Conservation (phyloP, 1,284 basidiomycete genomes). For the Blastosporella zonata region DNA sequence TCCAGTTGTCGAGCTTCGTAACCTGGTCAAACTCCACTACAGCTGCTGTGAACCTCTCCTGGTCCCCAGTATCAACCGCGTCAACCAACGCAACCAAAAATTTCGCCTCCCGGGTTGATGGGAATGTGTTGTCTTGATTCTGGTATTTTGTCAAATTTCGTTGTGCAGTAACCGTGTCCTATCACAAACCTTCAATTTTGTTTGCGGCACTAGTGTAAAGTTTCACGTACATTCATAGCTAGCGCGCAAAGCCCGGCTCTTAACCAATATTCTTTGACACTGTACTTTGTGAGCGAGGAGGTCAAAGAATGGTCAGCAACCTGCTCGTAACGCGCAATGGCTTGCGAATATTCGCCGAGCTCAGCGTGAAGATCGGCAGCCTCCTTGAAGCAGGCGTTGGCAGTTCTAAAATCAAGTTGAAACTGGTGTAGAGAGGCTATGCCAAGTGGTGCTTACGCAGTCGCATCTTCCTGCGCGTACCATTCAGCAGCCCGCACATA, state of each 20-base stretch:
- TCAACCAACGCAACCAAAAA: slow-evolving; percentile 78
- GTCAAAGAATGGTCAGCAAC: slow-evolving; percentile 86
- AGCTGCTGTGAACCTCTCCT: slow-evolving; percentile 74
- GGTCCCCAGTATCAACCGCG: slow-evolving; percentile 77
- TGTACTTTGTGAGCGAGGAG: slow-evolving; percentile 93
- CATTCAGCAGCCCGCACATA: slow-evolving; percentile 94
- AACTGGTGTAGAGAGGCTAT: slow-evolving; percentile 6
- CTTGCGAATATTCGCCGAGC: slow-evolving; percentile 80
- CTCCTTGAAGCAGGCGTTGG: slow-evolving; percentile 94
- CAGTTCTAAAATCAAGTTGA: slow-evolving; percentile 61
- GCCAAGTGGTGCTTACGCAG: slow-evolving; percentile 66
- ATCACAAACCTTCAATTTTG: slow-evolving; percentile 9
- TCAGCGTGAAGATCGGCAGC: slow-evolving; percentile 95
- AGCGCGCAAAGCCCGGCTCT: slow-evolving; percentile 86
- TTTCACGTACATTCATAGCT: slow-evolving; percentile 69
- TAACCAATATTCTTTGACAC: slow-evolving; percentile 98
- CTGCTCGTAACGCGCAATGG: slow-evolving; percentile 87
- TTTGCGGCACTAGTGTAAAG: neutral
- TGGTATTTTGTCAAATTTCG: slow-evolving; percentile 76
- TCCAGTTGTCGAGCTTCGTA: slow-evolving; percentile 92
- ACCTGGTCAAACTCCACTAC: slow-evolving; percentile 87
- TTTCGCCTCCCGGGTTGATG: slow-evolving; percentile 86
- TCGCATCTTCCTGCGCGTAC: slow-evolving; percentile 96
- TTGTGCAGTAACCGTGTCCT: slow-evolving; percentile 86
- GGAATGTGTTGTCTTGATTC: slow-evolving; percentile 78